phyloP scores from a whole-genome alignment of 257 asterid species.

The Gardenia jasminoides region DNA sequence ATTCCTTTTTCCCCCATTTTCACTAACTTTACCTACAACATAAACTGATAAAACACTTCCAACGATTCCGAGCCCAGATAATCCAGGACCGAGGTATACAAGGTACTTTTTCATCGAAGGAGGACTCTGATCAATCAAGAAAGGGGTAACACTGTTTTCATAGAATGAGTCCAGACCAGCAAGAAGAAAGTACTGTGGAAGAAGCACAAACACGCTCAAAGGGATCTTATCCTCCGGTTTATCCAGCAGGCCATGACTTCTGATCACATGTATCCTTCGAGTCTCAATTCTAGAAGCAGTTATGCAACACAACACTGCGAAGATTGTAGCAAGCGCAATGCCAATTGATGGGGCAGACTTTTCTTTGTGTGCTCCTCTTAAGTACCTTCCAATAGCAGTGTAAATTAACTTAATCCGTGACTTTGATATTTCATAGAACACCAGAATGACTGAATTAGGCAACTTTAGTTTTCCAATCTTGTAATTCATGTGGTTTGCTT shows the following conservation, averaged over 20 bases:
- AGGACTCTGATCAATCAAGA: conserved; percentile 32
- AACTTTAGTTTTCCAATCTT: conserved; percentile 45
- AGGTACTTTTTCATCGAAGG: conserved; percentile 28
- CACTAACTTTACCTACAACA: conserved; percentile 47
- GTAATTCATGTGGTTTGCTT: conserved; percentile 49
- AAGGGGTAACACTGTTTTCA: conserved; percentile 26
- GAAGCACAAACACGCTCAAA: conserved; percentile 43
- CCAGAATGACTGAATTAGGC: conserved; percentile 39
- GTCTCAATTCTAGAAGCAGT: conserved; percentile 50
- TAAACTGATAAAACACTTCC: conserved; percentile 39
- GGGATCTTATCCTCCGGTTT: conserved; percentile 35
- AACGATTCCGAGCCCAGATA: conserved; percentile 50
- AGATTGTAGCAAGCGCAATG: conserved; percentile 38
- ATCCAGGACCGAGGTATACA: conserved; percentile 14
- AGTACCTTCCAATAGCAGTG: neutral
- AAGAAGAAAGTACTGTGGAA: conserved; percentile 48
- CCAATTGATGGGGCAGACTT: conserved; percentile 37
- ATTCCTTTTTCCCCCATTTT: conserved; percentile 31
- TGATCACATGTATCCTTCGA: conserved; percentile 34
- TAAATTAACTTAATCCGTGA: neutral
- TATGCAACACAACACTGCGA: conserved; percentile 47
- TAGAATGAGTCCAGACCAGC: conserved; percentile 41
- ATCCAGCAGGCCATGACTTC: conserved; percentile 24
- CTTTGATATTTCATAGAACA: conserved; percentile 19
- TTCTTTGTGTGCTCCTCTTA: neutral